These are phyloP conservation scores for Phyllosticta capitalensis DNA, from an alignment of 2,329 filamentous ascomycete genomes.

Conservation along the genomic window DNA sequence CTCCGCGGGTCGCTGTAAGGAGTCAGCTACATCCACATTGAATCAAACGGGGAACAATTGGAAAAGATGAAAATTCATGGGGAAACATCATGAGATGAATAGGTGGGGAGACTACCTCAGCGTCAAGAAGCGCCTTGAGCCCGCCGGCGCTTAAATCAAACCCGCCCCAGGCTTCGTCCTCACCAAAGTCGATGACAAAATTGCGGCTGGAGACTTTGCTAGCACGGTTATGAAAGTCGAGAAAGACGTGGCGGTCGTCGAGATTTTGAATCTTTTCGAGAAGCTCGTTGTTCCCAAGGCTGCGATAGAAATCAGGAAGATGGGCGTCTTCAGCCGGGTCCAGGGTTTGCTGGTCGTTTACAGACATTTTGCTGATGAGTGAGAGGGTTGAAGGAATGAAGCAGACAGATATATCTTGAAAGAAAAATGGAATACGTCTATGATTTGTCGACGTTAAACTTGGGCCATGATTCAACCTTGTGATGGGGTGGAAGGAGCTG, in stretches of 20 bases:
- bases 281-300: slow-evolving; percentile 25
- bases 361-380: background rate
- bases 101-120: slow-evolving; percentile 12
- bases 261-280: slow-evolving; percentile 42
- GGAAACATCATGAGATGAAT: background rate
- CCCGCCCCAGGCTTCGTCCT: slow-evolving; percentile 45
- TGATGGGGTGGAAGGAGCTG: slow-evolving; percentile 1
- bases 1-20: slow-evolving; percentile 34
- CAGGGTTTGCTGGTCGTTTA: background rate
- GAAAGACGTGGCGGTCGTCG: slow-evolving; percentile 41
- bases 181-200: slow-evolving; percentile 58
- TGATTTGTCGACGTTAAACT: background rate
- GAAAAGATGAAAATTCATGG: background rate
- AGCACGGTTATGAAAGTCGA: slow-evolving; percentile 34
- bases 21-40: background rate
- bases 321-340: background rate
- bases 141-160: slow-evolving; percentile 42
- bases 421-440: background rate
- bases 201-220: slow-evolving; percentile 39
- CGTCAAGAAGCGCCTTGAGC: slow-evolving; percentile 21
- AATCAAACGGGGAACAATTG: background rate
- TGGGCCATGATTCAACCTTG: slow-evolving; percentile 2
- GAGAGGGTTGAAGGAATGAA: background rate
- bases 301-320: slow-evolving; percentile 26
- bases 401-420: background rate